Evolutionary conservation across 305 asterid species (phyloP), one percentile per base, ranked within the genome.

Genomic region (Stenogyne calaminthoides): DNA sequence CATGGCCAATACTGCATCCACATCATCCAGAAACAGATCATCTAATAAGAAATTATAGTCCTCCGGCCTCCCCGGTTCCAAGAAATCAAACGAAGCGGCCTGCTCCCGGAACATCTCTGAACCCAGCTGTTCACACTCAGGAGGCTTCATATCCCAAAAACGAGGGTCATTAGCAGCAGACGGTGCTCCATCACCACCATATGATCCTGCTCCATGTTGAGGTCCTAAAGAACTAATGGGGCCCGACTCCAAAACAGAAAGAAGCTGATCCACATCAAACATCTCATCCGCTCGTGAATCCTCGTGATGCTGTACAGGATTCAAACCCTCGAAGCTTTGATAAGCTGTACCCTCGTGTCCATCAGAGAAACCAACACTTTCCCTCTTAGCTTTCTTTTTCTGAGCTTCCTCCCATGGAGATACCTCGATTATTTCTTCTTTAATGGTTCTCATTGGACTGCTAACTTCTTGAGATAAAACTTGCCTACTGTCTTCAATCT

Each of bases 221-320:
- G 69, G 22, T 25, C 61, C 76, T 0, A 51, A 12, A 34, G 57
- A 49, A 54, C 60, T 52, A 6, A 18, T n/a, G 0, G 76, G 75
- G 1, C 70, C n/a, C 4, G 81, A 29, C 2, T 80, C 86, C 64
- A 92, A 64, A 0, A 75, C 46, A 2, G 78, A 73, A 47, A 92
- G 80, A 7, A 90, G 78, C 73, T 90, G 92, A 0, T 88, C 93
- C 64, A 82, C 81, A 9, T 90, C 89, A 70, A 92, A 86, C 89
- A 84, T 74, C 71, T 85, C 91, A 6, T 82, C 88, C 4, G 6
- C 72, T 3, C 75, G 47, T 12, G 75, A 19, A 7, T 56, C 56
- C 22, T 83, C 81, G n/a, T n/a, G n/a, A n/a, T n/a, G n/a, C n/a
- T n/a, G n/a, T n/a, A n/a, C n/a, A 32, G 19, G 3, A 6, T 37